Evolutionary conservation across 768 basidiomycete species (phyloP), one percentile per base, ranked within the genome.

Genomic region (Lentinula edodes): DNA sequence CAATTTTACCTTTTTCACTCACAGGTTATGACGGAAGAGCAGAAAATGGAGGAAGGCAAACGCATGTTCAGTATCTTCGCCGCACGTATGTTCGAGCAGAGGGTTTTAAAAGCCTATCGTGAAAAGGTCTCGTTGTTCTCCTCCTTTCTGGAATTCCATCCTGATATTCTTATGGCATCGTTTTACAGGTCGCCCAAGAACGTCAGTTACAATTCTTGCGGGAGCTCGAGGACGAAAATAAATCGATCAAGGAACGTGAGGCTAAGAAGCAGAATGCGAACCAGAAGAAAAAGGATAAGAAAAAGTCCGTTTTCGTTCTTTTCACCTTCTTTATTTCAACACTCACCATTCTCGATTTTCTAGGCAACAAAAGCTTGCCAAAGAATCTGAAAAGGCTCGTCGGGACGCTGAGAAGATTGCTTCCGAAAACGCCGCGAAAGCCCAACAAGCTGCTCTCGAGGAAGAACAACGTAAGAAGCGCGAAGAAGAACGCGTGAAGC

Each of bases 51-150:
- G 74, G 97, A 98, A 76, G 97, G 97, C 66, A 94, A 95, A 74
- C 86, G 93, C 55, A 99, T 99, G 97, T 99, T 99, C 79, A 95
- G 94, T 65, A 97, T 99, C 75, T 99, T 99, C 69, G 97, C 97
- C 15, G 97, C 97, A 46, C 87, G 97, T 58, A 97, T 98, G 95
- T 98, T 99, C 73, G 97, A 99, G 76, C 96, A 98, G 75, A 88
- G 97, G 23, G 97, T 98, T 42, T 85, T 97, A 59, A 90, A 94
- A 69, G 94, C 96, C 13, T 98, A 96, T 70, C 90, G 96, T 41
- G 96, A 98, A 76, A 89, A 92, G 51, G 59, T 60, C 15, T 28
- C 3, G 3, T 28, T 6, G n/a, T 32, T 16, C 34, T 45, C 18
- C 7, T 57, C 38, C 13, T 6, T 18, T 43, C 23, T 34, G 18